Base-by-base conservation (phyloP, 352 stramenopile species). In the Globisporangium orthogonon region DNA sequence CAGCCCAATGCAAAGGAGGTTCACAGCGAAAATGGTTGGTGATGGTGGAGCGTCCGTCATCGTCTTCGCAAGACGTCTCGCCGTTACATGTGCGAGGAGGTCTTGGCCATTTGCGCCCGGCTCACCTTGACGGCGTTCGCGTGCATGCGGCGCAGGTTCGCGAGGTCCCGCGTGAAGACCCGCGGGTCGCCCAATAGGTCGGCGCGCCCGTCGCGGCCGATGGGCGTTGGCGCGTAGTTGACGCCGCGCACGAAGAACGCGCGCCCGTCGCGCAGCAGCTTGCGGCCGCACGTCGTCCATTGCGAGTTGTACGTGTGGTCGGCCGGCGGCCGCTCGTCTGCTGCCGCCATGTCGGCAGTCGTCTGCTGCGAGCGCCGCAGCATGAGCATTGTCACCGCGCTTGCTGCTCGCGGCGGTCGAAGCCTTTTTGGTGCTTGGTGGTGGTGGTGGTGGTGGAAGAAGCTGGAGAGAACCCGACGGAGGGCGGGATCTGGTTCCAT, bases 191-290 rank as follows among this genome's bases (percentile, higher is more conserved):
- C 70, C 43, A 89, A 61, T 67, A 89, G 70, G 55, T 89, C 79
- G 45, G 82, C 52, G 0, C 79, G 65, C 0, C 74, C 76, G 14
- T 73, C 76, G 10, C 58, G 64, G 11, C 76, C 76, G 43, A 89
- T 87, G 1, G 76, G 79, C 35, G 76, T 86, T 44, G 79, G 79
- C 44, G 77, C 73, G 48, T 89, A 89, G 61, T 87, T 89, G 62
- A 89, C 71, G 39, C 79, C 79, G 28, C 79, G 79, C 30, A 87
- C 67, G 62, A 89, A 89, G 62, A 87, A 89, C 58, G 60, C 81
- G 23, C 61, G 62, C 45, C 62, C 64, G 52, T 89, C 68, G 35
- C 78, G 69, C 33, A 89, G 71, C 55, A 89, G 65, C 50, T 87
- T 83, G 41, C 79, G 76, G 14, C 70, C 70, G 58, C 79, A 89